Base-by-base conservation (phyloP, 805 yeast genomes). In the Clavispora phyllophila region DNA sequence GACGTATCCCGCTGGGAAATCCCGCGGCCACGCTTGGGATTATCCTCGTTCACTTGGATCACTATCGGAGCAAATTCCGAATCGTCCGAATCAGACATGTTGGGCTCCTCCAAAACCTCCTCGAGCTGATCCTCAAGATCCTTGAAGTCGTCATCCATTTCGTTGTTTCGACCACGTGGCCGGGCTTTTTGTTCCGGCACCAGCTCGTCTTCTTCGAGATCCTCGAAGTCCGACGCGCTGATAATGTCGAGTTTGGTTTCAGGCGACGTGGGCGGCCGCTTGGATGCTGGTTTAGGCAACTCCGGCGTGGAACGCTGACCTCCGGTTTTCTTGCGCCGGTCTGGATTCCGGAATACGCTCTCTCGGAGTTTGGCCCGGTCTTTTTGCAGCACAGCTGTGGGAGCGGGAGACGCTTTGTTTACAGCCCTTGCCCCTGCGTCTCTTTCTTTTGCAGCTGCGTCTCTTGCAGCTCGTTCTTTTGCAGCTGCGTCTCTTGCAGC, bases 81-180 rank as follows among this genome's bases (percentile, higher is more conserved):
- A 2, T 60, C 58, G 32, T 57, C 66, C 32, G 54, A 50, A 17
- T 50, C 57, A 2, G 48, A 50, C 17, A 15, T 27, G 17, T 44
- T 46, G 12, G 56, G 54, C 17, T 60, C 62, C 26, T 59, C 72
- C 31, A 70, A 51, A 5, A 68, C 73, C 47, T 70, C 72, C 41
- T 68, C 62, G 28, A 70, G 51, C 44, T 70, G 70, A 43, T 67
- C 68, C 40, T 70, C 75, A 35, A 70, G 58, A 47, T 69, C 74
- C 32, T 64, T 64, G 44, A 70, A 70, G 23, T 69, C 74, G 50
- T 70, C 73, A 23, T 59, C 67, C 46, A 57, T 49, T 15, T 61
- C 68, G n/a, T 43, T 43, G 9, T 50, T 43, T 13, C 37, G 46
- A 6, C 35, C 45, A 4, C 39, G 41, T 5, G 36, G 19, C 27